A percentile compares a stretch with the other conserved stretches of the same genome.
Evolutionary conservation across 345 rosid genomes (phyloP).

Genomic region (Salix koriyanagi): DNA sequence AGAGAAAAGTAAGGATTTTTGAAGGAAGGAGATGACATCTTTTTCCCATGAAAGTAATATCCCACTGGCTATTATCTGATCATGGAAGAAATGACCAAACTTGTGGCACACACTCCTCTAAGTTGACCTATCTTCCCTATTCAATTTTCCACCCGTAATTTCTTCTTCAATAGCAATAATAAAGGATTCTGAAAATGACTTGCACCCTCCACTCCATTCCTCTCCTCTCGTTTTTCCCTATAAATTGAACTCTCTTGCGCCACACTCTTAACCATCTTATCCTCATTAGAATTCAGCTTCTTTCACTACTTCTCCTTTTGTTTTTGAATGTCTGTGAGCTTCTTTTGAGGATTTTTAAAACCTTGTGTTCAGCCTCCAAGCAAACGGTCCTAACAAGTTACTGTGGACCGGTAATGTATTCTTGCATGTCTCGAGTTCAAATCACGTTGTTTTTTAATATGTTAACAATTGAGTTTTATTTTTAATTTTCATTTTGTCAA

Average conservation of each 20-base stretch:
- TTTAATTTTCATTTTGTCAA: background rate
- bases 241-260: constrained; percentile 17
- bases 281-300: background rate
- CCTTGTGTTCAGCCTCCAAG: too few relatives aligned
- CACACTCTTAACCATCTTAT: constrained; percentile 15
- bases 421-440: too few relatives aligned
- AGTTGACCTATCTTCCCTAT: constrained; percentile 3
- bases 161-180: background rate
- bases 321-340: constrained; percentile 6
- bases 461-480: background rate
- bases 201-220: background rate
- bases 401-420: too few relatives aligned
- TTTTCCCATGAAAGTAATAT: constrained; percentile 21
- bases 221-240: background rate
- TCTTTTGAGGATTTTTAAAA: background rate
- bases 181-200: constrained; percentile 17
- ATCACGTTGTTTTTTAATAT: too few relatives aligned
- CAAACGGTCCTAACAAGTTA: too few relatives aligned
- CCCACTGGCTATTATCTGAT: constrained; percentile 21
- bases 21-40: constrained; percentile 7
- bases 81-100: constrained; percentile 19
- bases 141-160: constrained; percentile 2
- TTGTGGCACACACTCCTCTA: constrained; percentile 25
- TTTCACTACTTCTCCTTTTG: background rate
- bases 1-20: background rate